Evolutionary conservation across 2,329 filamentous ascomycete species (phyloP).

Genomic region (Fusarium pseudonygamai): DNA sequence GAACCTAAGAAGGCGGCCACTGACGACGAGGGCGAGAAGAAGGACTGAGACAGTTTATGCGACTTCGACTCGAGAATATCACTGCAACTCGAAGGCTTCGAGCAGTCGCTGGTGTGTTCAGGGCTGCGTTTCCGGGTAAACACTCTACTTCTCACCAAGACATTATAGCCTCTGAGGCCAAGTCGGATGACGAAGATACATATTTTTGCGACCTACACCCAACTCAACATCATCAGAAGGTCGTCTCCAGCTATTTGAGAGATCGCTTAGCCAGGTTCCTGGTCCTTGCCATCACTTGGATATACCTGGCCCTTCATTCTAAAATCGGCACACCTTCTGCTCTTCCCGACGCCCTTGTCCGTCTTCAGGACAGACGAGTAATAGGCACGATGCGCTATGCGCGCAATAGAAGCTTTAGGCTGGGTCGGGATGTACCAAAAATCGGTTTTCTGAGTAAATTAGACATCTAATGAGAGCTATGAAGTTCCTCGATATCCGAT

Average conservation of each 20-base stretch:
- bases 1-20: conserved; percentile 57
- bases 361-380: background rate
- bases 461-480: background rate
- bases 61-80: background rate
- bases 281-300: background rate
- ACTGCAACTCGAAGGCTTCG: background rate
- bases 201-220: background rate
- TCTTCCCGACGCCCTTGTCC: background rate
- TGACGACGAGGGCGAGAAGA: conserved; percentile 25
- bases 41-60: conserved; percentile 33
- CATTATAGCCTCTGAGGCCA: background rate
- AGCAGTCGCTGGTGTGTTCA: background rate
- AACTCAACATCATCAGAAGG: background rate
- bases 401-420: background rate
- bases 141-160: background rate
- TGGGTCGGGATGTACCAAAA: background rate
- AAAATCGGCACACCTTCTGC: background rate
- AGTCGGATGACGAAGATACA: background rate
- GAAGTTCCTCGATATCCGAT: background rate
- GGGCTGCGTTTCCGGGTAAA: background rate
- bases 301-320: background rate
- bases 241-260: background rate
- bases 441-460: background rate
- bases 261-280: background rate
- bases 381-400: background rate